Conservation (phyloP, 2,329 filamentous ascomycete species). For the Sarocladium strictum region DNA sequence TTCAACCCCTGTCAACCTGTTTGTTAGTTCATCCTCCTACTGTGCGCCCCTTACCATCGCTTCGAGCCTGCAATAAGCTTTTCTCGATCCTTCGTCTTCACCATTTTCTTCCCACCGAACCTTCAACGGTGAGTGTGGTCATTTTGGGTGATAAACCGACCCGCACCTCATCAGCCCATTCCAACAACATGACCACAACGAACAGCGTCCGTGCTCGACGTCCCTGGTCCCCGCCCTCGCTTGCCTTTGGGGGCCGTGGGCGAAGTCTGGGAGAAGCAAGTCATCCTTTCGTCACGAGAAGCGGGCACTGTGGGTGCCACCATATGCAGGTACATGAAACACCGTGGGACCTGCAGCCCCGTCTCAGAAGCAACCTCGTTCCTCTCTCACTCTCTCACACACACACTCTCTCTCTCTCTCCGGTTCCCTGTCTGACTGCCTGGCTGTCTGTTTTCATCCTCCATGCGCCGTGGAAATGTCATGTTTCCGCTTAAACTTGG, state of each 20-base stretch:
- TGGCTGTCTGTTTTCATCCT: no score
- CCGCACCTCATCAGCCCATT: no score
- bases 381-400: neutral
- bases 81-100: neutral
- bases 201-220: neutral
- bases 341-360: neutral
- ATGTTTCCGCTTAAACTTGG: no score
- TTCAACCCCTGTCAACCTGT: neutral
- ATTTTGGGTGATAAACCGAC: no score
- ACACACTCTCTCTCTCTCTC: neutral
- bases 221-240: neutral
- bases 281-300: neutral
- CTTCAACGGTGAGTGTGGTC: neutral
- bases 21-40: neutral
- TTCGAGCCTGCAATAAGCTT: neutral
- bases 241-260: neutral
- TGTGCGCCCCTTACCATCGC: neutral
- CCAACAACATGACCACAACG: neutral
- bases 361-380: neutral
- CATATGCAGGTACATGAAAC: conserved; percentile 10
- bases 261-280: neutral
- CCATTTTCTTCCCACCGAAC: neutral
- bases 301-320: neutral
- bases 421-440: no score
- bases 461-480: no score